Evolutionary conservation across 257 asterid species (phyloP), one percentile per base, ranked within the genome.

Genomic region (Solanum microdontum): DNA sequence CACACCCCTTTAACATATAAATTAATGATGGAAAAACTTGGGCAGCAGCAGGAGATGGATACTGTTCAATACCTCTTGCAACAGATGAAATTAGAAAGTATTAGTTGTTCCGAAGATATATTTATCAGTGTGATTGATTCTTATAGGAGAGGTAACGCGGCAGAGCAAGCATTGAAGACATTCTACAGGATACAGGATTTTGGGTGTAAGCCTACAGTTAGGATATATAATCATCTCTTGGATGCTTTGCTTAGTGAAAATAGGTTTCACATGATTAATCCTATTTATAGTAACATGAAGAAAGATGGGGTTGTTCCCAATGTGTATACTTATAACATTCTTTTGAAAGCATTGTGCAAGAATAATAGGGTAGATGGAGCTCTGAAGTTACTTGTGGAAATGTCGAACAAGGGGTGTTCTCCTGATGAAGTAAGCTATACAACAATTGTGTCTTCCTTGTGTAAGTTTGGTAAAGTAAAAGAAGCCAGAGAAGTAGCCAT

Each of bases 381-480:
- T 66, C 88, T 85, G 58, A 93, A 90, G 91, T 88, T 96, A 98
- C 98, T 96, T n/a, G 92, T 72, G 55, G 98, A 95, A 89, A 95
- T 96, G 99, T 92, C 97, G 7, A 91, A 91, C 68, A 96, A 94
- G 92, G 98, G 94, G 5, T 96, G 96, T 89, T 93, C 89, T 43
- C 98, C 98, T 1, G 99, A 96, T 90, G 93, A 83, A 32, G 98
- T 94, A 80, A 96, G 99, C 93, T 93, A 94, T 69, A 91, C 98
- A 7, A 96, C 98, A 40, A 84, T 96, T 34, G 88, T 96, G 30
- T 93, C 98, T 28, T 95, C 94, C 80, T 88, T 94, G 94, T 95
- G 98, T 92, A 93, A 89, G 87, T 77, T 88, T 66, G 98, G 98
- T 77, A 90, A 87, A 88, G 86, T 93, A 86, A 86, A 88, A 28